A percentile compares a stretch with the other conserved stretches of the same genome.
phyloP scores from a whole-genome alignment of 2,329 filamentous ascomycete species.

The Xylaria polymorpha region DNA sequence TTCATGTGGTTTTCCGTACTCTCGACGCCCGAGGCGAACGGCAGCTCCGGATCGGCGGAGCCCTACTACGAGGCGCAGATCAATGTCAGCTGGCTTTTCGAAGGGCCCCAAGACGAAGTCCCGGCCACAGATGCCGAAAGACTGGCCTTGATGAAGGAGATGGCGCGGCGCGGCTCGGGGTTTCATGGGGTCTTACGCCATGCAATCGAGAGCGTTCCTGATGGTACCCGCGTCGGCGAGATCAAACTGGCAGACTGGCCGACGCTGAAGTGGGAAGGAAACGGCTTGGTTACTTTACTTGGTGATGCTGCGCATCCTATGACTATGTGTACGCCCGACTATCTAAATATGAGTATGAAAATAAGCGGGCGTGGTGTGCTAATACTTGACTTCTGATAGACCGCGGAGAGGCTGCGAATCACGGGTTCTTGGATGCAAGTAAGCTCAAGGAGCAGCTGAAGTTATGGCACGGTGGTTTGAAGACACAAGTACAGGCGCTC shows the following conservation, averaged over 20 bases:
- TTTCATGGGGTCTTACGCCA: constrained; percentile 23
- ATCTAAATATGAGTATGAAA: not conserved
- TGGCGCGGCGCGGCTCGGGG: constrained; percentile 2
- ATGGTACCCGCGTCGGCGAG: constrained; percentile 20
- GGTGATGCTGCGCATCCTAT: constrained; percentile 33
- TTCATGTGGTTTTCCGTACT: constrained; percentile 30
- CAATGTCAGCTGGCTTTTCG: constrained; percentile 28
- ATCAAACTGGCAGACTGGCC: constrained; percentile 32
- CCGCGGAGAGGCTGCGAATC: constrained; percentile 27
- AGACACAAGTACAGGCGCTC: constrained; percentile 17
- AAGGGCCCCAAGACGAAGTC: constrained; percentile 16
- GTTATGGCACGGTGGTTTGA: constrained; percentile 12
- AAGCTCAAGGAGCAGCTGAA: constrained; percentile 21
- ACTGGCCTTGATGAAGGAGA: constrained; percentile 24
- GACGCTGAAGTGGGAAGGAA: constrained; percentile 20
- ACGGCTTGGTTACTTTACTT: constrained; percentile 21
- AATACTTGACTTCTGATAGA: not conserved
- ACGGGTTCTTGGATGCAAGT: constrained; percentile 18
- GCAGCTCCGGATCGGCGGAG: not conserved
- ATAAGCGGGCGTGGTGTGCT: not conserved
- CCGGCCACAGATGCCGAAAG: constrained; percentile 4
- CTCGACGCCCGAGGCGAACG: constrained; percentile 28
- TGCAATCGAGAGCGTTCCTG: constrained; percentile 12
- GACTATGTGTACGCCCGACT: constrained; percentile 27
- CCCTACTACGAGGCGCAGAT: constrained; percentile 29